phyloP scores from a whole-genome alignment of 2,329 filamentous ascomycete species.

The Sporothrix luriei region DNA sequence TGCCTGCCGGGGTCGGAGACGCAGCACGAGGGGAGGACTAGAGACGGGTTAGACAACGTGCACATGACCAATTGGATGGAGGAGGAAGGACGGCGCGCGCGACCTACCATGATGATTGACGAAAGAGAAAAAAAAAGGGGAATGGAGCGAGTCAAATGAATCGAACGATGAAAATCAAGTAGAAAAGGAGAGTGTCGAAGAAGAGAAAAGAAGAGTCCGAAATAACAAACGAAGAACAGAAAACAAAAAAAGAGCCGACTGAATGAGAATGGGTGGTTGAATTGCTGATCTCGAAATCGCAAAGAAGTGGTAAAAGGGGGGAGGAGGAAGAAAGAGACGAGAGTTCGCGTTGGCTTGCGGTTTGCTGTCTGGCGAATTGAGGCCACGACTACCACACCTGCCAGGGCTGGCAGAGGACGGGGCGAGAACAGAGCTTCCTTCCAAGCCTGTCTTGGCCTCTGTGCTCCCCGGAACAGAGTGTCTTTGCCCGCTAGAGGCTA shows the following conservation, averaged over 20 bases:
- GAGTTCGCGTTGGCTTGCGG: constrained; percentile 14
- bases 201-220: not conserved
- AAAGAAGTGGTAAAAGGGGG: constrained; percentile 11
- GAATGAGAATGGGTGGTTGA: not conserved
- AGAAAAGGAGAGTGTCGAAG: constrained; percentile 15
- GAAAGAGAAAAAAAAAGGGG: not conserved
- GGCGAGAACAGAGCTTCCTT: constrained; percentile 19
- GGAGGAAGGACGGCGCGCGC: not conserved
- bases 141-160: constrained; percentile 4
- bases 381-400: constrained; percentile 30
- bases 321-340: not conserved
- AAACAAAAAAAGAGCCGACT: not conserved
- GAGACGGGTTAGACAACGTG: not conserved
- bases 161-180: not conserved
- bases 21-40: constrained; percentile 63
- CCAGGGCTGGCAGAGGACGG: not conserved
- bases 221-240: not conserved
- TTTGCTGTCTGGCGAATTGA: constrained; percentile 23
- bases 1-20: constrained; percentile 56
- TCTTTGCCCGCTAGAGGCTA: not conserved
- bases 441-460: not conserved
- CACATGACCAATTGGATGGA: not conserved
- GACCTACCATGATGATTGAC: constrained; percentile 15
- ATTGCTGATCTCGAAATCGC: constrained; percentile 23
- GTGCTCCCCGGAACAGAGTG: not conserved